A percentile compares a stretch with the other conserved stretches of the same genome.
Conservation (phyloP, 345 rosid genomes). For the Schrenkiella parvula region DNA sequence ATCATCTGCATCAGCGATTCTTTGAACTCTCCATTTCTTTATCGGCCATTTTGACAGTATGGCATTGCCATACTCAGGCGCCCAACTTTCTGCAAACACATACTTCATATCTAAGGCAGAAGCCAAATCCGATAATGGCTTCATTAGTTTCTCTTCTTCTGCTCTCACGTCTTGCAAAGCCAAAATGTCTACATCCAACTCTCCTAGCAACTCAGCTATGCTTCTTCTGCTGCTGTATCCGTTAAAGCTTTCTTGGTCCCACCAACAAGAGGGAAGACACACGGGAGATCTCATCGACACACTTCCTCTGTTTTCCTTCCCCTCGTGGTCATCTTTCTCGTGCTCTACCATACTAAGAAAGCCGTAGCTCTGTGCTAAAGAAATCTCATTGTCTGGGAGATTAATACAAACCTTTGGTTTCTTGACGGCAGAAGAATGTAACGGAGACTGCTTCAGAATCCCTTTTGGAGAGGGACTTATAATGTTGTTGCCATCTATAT, state of each 20-base stretch:
- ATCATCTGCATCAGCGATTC: slow-evolving; percentile 77
- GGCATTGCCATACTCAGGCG: slow-evolving; percentile 89
- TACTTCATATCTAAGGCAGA: slow-evolving; percentile 72
- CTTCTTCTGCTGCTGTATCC: slow-evolving; percentile 51
- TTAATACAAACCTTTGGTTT: slow-evolving; percentile 77
- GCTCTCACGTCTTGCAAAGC: slow-evolving; percentile 94
- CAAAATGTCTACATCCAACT: slow-evolving; percentile 74
- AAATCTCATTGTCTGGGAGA: slow-evolving; percentile 92
- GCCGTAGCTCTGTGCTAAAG: slow-evolving; percentile 53
- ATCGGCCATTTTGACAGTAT: slow-evolving; percentile 82
- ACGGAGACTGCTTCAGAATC: slow-evolving; percentile 83
- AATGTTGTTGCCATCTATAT: slow-evolving; percentile 27
- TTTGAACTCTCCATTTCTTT: slow-evolving; percentile 71
- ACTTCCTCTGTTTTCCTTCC: slow-evolving; percentile 46
- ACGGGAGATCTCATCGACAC: slow-evolving; percentile 80
- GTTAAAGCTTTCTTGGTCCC: slow-evolving; percentile 44
- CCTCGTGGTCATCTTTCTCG: slow-evolving; percentile 29
- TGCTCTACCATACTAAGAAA: slow-evolving; percentile 45
- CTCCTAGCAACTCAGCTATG: slow-evolving; percentile 72
- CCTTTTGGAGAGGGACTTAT: slow-evolving; percentile 52
- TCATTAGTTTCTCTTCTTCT: slow-evolving; percentile 78
- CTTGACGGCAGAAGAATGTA: slow-evolving; percentile 42
- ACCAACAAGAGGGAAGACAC: slow-evolving; percentile 61
- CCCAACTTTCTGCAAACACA: slow-evolving; percentile 94
- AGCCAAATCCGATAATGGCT: slow-evolving; percentile 85